Conservation (phyloP, 2,329 filamentous ascomycete genomes). For the Fusarium anthophilum region DNA sequence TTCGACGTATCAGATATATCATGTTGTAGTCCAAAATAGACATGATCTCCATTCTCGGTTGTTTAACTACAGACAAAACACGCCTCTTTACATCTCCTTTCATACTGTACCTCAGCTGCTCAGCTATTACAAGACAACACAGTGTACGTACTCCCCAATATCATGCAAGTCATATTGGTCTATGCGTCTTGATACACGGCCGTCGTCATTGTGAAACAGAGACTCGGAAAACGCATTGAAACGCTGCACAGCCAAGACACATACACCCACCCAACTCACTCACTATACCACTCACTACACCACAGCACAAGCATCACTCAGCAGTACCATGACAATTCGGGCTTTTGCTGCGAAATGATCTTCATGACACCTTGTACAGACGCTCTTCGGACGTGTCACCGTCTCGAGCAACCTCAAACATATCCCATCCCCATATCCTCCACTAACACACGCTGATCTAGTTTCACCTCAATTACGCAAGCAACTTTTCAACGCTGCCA, state of each 20-base stretch:
- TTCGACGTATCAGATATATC: neutral
- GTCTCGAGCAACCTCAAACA: constrained; percentile 25
- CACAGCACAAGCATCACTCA: neutral
- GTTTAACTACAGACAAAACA: neutral
- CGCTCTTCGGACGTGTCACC: constrained; percentile 16
- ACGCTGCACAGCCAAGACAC: constrained; percentile 13
- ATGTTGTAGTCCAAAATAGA: neutral
- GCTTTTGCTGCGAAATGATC: constrained; percentile 29
- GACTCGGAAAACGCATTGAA: constrained; percentile 23
- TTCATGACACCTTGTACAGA: constrained; percentile 20
- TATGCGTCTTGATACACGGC: neutral
- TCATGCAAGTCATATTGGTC: constrained; percentile 12
- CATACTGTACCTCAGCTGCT: neutral
- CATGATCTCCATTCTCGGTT: neutral
- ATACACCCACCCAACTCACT: constrained; percentile 2
- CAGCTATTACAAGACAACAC: neutral
- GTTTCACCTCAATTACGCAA: constrained; percentile 15
- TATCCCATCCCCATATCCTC: neutral
- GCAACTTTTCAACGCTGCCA: neutral
- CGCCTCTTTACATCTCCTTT: neutral
- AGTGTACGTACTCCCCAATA: neutral
- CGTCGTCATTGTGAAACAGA: constrained; percentile 27
- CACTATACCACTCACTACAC: neutral
- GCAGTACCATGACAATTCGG: constrained; percentile 23
- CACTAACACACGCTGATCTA: constrained; percentile 10